A percentile compares a stretch with the other conserved stretches of the same genome.
These are phyloP conservation scores for Fusarium vanettenii DNA, from an alignment of 2,329 filamentous ascomycete species.

Conservation along the genomic window DNA sequence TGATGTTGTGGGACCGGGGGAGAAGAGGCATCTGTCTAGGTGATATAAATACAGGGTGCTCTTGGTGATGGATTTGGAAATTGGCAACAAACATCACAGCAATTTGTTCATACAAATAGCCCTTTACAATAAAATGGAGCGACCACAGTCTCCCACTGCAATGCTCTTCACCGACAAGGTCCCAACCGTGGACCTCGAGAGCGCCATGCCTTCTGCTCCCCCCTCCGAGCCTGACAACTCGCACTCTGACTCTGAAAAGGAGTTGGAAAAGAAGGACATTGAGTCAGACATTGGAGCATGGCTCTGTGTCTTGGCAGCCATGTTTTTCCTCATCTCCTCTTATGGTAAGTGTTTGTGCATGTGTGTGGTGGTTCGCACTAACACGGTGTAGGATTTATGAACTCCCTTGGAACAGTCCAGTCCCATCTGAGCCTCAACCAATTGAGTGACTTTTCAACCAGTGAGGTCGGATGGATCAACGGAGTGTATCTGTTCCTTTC, in stretches of 20 bases:
- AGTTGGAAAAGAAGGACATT: not conserved
- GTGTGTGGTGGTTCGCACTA: not conserved
- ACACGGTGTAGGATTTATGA: constrained; percentile 53
- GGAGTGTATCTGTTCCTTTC: constrained; percentile 58
- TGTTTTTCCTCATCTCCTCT: constrained; percentile 32
- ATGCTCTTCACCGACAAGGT: not conserved
- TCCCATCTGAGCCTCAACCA: constrained; percentile 57
- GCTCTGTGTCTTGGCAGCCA: constrained; percentile 29
- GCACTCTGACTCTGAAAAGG: constrained; percentile 5
- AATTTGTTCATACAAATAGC: not conserved
- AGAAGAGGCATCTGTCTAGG: not conserved
- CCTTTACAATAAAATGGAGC: not conserved
- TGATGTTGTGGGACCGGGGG: constrained; percentile 1
- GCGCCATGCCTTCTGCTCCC: not conserved
- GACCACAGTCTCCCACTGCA: not conserved
- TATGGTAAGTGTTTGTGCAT: constrained; percentile 10
- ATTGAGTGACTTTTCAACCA: constrained; percentile 51
- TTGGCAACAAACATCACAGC: not conserved
- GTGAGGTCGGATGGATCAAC: constrained; percentile 61
- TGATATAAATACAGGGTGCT: not conserved
- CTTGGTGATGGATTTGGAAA: not conserved
- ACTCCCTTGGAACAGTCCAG: constrained; percentile 58
- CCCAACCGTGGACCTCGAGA: constrained; percentile 3
- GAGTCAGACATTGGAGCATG: constrained; percentile 25
- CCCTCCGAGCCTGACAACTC: constrained; percentile 1